Base-by-base conservation (phyloP, 108 stramenopile species). In the Skeletonema costatum region DNA sequence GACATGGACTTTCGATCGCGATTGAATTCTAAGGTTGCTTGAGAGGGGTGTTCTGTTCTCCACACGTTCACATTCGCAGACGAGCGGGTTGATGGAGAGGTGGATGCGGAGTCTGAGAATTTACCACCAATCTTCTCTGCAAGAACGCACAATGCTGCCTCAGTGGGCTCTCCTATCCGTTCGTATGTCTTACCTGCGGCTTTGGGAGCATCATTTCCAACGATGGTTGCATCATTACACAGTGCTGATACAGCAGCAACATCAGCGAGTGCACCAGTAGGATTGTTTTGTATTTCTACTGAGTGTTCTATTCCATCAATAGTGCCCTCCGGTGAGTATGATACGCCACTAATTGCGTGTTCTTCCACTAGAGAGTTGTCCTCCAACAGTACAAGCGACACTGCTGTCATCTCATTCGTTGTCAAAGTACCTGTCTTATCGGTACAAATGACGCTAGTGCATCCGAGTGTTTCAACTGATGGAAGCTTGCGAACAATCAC, bases 361-460 rank as follows among this genome's bases (percentile, higher is more conserved):
- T 95, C 93, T 46, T 80, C 75, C 13, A 92, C 32, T 14, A 78
- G 56, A 31, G 53, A 50, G 12, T 59, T 33, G 5, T 58, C 44
- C 12, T 92, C 91, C 48, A 95, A 56, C 46, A 88, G 35, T n/a
- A 89, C 84, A 71, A 92, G 59, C 19, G 82, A 88, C n/a, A 89
- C 93, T 16, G 90, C 98, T n/a, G 99, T 98, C 99, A 99, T 99
- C 81, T 96, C 91, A 86, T 98, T 98, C 50, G 97, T 95, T 2
- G 99, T 99, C 4, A 99, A 82, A 13, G 99, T 99, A 33, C 99
- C 99, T 7, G 99, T 99, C 80, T 99, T 99, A 87, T 99, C 99
- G 30, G 92, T 92, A 56, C 53, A 98, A 68, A 99, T 97, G 62
- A 97, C 96, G 48, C 89, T 87, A 8, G 94, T 96, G 17, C 91